Evolutionary conservation across 768 basidiomycete species (phyloP).

Genomic region (Leccinum disarticulatum): DNA sequence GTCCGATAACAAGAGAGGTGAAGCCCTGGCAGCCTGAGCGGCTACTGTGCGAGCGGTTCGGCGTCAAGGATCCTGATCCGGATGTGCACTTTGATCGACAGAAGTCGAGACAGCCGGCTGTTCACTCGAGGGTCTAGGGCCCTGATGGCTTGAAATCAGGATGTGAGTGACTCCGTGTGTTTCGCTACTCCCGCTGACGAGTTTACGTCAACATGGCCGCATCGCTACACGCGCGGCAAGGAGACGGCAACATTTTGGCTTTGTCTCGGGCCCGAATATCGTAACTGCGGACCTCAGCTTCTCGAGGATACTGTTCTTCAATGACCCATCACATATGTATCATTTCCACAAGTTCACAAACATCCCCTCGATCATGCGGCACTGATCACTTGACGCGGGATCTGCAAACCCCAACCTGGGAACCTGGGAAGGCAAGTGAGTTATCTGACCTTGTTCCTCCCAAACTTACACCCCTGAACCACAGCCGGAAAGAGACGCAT

Average conservation of each 20-base stretch:
- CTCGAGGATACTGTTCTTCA: background rate
- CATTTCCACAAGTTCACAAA: no score
- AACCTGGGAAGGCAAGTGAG: no score
- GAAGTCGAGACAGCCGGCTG: constrained; percentile 9
- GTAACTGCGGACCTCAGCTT: constrained; percentile 1
- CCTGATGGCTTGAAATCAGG: background rate
- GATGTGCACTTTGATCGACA: constrained; percentile 38
- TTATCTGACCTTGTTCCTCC: no score
- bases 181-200: background rate
- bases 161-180: constrained; percentile 4
- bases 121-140: constrained; percentile 15
- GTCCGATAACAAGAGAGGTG: constrained; percentile 75
- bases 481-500: no score
- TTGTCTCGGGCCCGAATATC: background rate
- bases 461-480: no score
- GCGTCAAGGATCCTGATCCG: constrained; percentile 83
- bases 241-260: constrained; percentile 1
- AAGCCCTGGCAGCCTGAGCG: constrained; percentile 77
- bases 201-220: background rate
- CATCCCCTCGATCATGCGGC: no score
- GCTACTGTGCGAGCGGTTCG: constrained; percentile 90
- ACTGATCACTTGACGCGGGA: no score
- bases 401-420: no score
- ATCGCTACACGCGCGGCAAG: background rate
- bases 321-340: background rate